Base-by-base conservation (phyloP, 1,284 basidiomycete species). In the Cryptococcus hybrid region DNA sequence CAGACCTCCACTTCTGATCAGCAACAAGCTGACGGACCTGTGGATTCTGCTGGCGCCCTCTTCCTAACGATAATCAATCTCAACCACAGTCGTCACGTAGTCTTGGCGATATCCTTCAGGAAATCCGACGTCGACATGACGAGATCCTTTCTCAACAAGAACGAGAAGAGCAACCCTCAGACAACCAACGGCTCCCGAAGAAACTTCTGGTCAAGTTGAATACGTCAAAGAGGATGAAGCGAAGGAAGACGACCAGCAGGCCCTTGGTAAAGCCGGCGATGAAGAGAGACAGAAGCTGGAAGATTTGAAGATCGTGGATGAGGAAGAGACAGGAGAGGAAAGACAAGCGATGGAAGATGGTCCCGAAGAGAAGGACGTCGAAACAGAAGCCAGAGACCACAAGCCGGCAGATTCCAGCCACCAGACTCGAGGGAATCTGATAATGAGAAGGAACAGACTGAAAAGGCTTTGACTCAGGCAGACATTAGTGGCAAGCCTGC, bases 31-130 rank as follows among this genome's bases (percentile, higher is more conserved):
- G 66, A 76, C 47, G 76, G 74, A 24, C 67, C 76, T 0, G 59
- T 70, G 38, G 74, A 76, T 45, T 64, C 69, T 9, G 56, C 61
- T 24, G 75, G 74, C 12, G 74, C 73, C 0, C 75, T 11, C 56
- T 74, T 3, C 68, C 75, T 12, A 55, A 66, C 15, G 63, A 71
- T 47, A 55, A 63, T 40, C 42, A 52, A 3, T 57, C 56, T 45
- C 67, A 69, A 18, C 81, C 81, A 39, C 88, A 92, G 66, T 86
- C 89, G 3, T 79, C 88, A 35, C 89, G 92, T 55, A 88, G 85
- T 60, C 84, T 95, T 2, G 93, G 92, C 40, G 94, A 98, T 71
- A 85, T 90, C 1, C 77, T 92, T 55, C 85, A 89, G 64, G 89
- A 94, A 69, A 90, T 97, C 63, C 85, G 84, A 54, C 86, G 89